Base-by-base conservation (phyloP, 2,329 filamentous ascomycete species). In the Neofusicoccum umdonicola region DNA sequence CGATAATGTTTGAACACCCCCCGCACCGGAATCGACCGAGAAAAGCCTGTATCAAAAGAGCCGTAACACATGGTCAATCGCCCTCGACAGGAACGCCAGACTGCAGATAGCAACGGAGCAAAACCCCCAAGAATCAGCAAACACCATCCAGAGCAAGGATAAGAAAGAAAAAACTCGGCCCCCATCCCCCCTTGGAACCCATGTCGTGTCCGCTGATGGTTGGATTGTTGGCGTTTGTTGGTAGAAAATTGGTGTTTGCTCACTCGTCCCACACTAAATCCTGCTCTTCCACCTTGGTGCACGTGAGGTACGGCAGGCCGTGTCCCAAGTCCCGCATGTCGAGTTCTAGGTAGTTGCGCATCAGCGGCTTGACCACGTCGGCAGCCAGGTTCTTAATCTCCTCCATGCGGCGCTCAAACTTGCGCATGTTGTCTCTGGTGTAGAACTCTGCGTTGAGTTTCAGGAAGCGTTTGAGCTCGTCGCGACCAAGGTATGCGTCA, bases 391-490 rank as follows among this genome's bases (percentile, higher is more conserved):
- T 85, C 80, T 97, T 97, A 63, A 97, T 83, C 80, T 97, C 93
- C 66, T 97, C 92, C 69, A 97, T 85, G 64, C 92, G 85, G 72
- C 90, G 88, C 80, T 97, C 94, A 70, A 97, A 96, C 3, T 90
- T 84, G 66, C 89, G 87, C 56, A 97, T 78, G 67, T 92, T 94
- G n/a, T 97, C 93, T 17, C 93, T 85, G 50, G 86, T 92, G 78
- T 97, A 97, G 7, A 94, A 78, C 19, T 95, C 90, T 0, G 92
- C 90, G 11, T 87, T 89, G 22, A 94, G 81, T 75, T 96, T 96
- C 61, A 97, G 84, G 71, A 97, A 97, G 22, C 87, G 87, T 77
- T 97, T 97, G 74, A 94, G 90, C 68, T 97, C 93, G 69, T 97
- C 93, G 74, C 94, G 92, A 1, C 82, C 78, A 4, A 98, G 85